Conservation (phyloP, 2,329 filamentous ascomycete genomes). For the Aureobasidium musti region DNA sequence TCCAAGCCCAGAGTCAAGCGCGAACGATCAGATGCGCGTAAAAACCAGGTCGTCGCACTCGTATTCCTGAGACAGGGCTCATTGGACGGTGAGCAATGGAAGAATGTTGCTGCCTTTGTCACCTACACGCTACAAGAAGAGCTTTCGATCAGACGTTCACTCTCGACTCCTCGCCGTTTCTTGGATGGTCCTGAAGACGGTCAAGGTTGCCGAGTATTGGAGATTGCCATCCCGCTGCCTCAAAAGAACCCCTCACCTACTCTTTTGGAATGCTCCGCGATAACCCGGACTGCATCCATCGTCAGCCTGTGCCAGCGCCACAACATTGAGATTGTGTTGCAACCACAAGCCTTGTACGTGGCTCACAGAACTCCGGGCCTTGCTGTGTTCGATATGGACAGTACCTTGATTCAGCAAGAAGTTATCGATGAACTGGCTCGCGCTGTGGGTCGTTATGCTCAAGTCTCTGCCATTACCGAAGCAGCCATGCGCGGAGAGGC, state of each 20-base stretch:
- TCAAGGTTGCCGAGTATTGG: conserved; percentile 27
- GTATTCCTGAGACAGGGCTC: conserved; percentile 30
- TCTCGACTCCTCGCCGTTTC: conserved; percentile 28
- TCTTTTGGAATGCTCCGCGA: conserved; percentile 29
- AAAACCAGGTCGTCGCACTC: conserved; percentile 30
- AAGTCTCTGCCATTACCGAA: conserved; percentile 85
- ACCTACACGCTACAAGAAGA: conserved; percentile 30
- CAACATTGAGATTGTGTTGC: conserved; percentile 30
- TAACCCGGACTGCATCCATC: conserved; percentile 26
- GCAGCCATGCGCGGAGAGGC: conserved; percentile 91
- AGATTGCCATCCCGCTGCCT: conserved; percentile 28
- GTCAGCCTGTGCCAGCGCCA: conserved; percentile 25
- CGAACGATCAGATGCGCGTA: conserved; percentile 12
- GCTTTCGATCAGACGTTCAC: conserved; percentile 23
- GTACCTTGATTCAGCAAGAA: conserved; percentile 94
- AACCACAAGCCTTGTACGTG: conserved; percentile 30
- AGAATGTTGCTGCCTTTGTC: conserved; percentile 27
- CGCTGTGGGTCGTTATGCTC: conserved; percentile 65
- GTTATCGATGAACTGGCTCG: conserved; percentile 94
- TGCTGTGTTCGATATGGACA: conserved; percentile 98
- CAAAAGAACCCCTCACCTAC: conserved; percentile 26
- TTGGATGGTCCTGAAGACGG: conserved; percentile 28
- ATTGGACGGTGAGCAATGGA: conserved; percentile 6
- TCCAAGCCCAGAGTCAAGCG: conserved; percentile 19
- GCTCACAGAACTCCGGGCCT: conserved; percentile 55